A percentile compares a stretch with the other conserved stretches of the same genome.
Conservation (phyloP, 2,329 filamentous ascomycete genomes). For the Aspergillus japonicus region DNA sequence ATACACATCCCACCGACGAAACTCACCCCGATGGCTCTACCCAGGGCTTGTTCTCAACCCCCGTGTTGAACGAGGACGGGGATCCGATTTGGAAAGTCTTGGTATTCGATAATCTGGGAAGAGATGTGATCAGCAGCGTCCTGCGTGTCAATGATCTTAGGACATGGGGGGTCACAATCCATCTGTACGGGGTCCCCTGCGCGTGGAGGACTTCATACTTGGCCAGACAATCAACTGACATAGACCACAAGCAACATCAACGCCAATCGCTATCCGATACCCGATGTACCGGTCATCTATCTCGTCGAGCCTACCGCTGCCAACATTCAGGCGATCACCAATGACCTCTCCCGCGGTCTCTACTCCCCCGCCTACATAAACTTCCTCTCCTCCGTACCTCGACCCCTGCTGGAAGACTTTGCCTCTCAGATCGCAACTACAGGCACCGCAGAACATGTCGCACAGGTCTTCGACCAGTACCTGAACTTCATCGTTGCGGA, state of each 20-base stretch:
- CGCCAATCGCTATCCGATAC: conserved; percentile 80
- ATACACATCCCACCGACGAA: conserved; percentile 53
- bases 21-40: conserved; percentile 61
- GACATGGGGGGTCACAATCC: conserved; percentile 92
- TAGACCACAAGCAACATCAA: conserved; percentile 63
- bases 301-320: conserved; percentile 82
- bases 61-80: conserved; percentile 80
- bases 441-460: conserved; percentile 82
- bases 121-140: conserved; percentile 96
- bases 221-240: conserved; percentile 16
- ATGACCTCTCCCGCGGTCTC: conserved; percentile 79
- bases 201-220: conserved; percentile 12
- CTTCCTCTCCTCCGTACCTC: conserved; percentile 89
- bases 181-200: conserved; percentile 62
- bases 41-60: conserved; percentile 67
- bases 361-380: conserved; percentile 96
- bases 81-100: conserved; percentile 97
- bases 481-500: conserved; percentile 96
- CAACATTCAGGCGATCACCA: conserved; percentile 80
- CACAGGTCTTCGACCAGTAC: conserved; percentile 94
- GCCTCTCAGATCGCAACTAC: conserved; percentile 81
- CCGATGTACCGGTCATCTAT: conserved; percentile 94
- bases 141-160: conserved; percentile 89
- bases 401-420: conserved; percentile 90
- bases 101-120: conserved; percentile 86